phyloP scores from a whole-genome alignment of 2,329 filamentous ascomycete species.

The Capronia americana region DNA sequence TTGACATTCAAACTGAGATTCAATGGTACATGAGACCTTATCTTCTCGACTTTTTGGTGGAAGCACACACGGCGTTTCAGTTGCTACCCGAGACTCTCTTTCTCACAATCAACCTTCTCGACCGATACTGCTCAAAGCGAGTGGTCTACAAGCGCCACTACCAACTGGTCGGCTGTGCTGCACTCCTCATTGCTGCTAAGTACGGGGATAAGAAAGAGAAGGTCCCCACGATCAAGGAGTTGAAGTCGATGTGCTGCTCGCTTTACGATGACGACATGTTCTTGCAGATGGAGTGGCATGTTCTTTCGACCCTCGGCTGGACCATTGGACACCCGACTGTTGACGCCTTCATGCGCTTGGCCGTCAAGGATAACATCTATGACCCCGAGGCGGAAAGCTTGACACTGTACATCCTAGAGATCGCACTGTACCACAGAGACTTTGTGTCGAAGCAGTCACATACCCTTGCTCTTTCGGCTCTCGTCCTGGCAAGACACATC shows the following conservation, averaged over 20 bases:
- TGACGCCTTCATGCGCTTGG: slow-evolving; percentile 89
- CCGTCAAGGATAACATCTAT: slow-evolving; percentile 74
- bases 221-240: slow-evolving; percentile 94
- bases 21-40: slow-evolving; percentile 99
- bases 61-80: slow-evolving; percentile 94
- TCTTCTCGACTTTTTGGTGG: slow-evolving; percentile 95
- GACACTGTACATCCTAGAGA: slow-evolving; percentile 92
- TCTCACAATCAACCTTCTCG: slow-evolving; percentile 93
- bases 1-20: slow-evolving; percentile 98
- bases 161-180: slow-evolving; percentile 94
- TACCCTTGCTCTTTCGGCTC: slow-evolving; percentile 83
- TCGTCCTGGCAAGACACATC: slow-evolving; percentile 86
- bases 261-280: slow-evolving; percentile 99
- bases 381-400: slow-evolving; percentile 93
- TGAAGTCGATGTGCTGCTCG: slow-evolving; percentile 99
- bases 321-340: slow-evolving; percentile 94
- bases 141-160: slow-evolving; percentile 99
- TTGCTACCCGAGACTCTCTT: slow-evolving; percentile 94
- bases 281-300: slow-evolving; percentile 99
- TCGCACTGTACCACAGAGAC: slow-evolving; percentile 93
- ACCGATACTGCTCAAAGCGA: slow-evolving; percentile 95
- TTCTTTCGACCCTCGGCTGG: slow-evolving; percentile 96
- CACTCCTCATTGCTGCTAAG: slow-evolving; percentile 95
- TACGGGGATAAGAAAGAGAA: slow-evolving; percentile 99
- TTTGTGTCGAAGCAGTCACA: slow-evolving; percentile 94